Evolutionary conservation across 2,329 filamentous ascomycete species (phyloP).

Genomic region (Hypoxylon sp.): DNA sequence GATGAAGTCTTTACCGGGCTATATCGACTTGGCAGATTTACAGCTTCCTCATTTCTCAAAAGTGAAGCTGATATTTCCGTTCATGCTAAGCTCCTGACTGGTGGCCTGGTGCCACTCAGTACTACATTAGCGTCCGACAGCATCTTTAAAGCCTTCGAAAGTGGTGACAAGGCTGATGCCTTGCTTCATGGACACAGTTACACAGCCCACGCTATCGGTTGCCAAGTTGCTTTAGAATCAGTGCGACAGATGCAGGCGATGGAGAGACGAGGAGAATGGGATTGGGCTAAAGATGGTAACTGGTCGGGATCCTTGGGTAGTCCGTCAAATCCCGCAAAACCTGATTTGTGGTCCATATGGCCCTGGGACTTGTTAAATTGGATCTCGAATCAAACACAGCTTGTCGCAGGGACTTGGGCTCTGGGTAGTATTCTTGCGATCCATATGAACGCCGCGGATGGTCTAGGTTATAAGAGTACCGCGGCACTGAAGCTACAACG

Average conservation of each 20-base stretch:
- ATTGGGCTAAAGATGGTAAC: conserved; percentile 66
- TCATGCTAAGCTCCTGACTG: conserved; percentile 87
- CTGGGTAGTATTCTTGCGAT: conserved; percentile 83
- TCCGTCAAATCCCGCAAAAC: conserved; percentile 9
- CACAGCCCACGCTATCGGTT: conserved; percentile 86
- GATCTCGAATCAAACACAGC: conserved; percentile 67
- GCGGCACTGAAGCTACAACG: conserved; percentile 62
- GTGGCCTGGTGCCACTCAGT: conserved; percentile 82
- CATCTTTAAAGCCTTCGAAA: conserved; percentile 80
- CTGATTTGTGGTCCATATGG: conserved; percentile 77
- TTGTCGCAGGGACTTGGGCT: conserved; percentile 77
- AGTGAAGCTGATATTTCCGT: conserved; percentile 81
- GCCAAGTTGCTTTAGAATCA: conserved; percentile 80
- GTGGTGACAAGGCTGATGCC: conserved; percentile 81
- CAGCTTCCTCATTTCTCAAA: conserved; percentile 77
- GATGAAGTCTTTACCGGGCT: conserved; percentile 92
- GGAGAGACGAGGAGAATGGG: conserved; percentile 71
- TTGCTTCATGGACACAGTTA: conserved; percentile 89
- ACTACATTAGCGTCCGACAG: conserved; percentile 80
- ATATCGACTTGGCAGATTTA: conserved; percentile 82
- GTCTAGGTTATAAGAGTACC: conserved; percentile 63
- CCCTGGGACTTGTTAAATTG: conserved; percentile 69
- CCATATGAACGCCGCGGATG: conserved; percentile 60
- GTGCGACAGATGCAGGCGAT: conserved; percentile 72
- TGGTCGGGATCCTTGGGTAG: conserved; percentile 35